Percentiles rank a stretch among this genome's conserved stretches.
Conservation (phyloP, 768 basidiomycete genomes). For the Lactifluus pinguis region DNA sequence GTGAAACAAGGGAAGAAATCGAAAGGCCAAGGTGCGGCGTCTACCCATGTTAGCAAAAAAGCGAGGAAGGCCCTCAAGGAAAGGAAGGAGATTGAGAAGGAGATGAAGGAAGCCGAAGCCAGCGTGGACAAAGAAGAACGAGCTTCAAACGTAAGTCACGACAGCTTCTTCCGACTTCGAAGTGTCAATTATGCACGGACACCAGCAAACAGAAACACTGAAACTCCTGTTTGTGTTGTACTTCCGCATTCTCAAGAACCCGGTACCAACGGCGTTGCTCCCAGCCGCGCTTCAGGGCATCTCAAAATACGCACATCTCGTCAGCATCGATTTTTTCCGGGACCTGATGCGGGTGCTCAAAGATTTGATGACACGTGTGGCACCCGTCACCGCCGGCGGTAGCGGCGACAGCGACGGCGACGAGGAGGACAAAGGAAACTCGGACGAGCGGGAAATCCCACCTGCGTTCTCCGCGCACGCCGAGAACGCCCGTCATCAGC, state of each 20-base stretch:
- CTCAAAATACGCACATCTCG: conserved; percentile 87
- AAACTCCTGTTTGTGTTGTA: conserved; percentile 96
- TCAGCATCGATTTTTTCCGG: conserved; percentile 97
- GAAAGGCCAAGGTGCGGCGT: conserved; percentile 31
- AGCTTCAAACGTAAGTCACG: conserved; percentile 56
- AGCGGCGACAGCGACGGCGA: background rate
- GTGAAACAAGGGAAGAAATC: conserved; percentile 35
- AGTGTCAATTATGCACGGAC: conserved; percentile 5
- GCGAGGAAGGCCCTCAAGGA: conserved; percentile 79
- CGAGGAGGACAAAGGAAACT: conserved; percentile 18
- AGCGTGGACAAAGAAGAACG: conserved; percentile 91
- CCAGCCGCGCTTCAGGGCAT: conserved; percentile 87
- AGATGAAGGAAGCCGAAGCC: conserved; percentile 90
- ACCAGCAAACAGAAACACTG: conserved; percentile 93
- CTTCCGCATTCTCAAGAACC: conserved; percentile 89
- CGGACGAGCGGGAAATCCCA: conserved; percentile 9
- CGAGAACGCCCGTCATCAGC: conserved; percentile 42
- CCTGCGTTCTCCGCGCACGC: conserved; percentile 22
- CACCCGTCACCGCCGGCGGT: conserved; percentile 29
- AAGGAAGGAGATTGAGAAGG: conserved; percentile 80
- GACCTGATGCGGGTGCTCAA: conserved; percentile 86
- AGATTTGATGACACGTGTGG: conserved; percentile 51
- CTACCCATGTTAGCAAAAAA: conserved; percentile 87
- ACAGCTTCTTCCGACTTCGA: conserved; percentile 1
- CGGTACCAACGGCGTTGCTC: conserved; percentile 66